phyloP scores from a whole-genome alignment of 331 rosid genomes.

The Malus hybrid region DNA sequence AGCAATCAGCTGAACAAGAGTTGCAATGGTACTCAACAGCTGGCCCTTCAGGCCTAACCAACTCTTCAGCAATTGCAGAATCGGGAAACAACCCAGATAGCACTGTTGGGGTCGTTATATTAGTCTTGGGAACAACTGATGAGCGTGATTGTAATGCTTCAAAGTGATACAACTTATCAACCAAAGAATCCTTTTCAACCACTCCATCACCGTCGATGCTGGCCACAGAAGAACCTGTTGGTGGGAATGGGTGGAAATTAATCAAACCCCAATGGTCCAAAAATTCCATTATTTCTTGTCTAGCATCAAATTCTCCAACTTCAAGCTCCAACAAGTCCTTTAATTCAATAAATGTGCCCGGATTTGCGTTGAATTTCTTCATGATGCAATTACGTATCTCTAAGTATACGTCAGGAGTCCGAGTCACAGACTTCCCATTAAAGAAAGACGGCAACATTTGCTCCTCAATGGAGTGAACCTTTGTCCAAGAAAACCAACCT shows the following conservation, averaged over 20 bases:
- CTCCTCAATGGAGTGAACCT: slow-evolving; percentile 64
- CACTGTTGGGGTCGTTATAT: slow-evolving; percentile 32
- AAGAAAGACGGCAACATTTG: slow-evolving; percentile 67
- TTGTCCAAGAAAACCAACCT: slow-evolving; percentile 93
- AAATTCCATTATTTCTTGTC: slow-evolving; percentile 80
- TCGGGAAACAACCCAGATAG: slow-evolving; percentile 76
- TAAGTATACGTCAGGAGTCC: slow-evolving; percentile 56
- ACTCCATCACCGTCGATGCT: slow-evolving; percentile 32
- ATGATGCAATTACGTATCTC: slow-evolving; percentile 76
- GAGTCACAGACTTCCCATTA: slow-evolving; percentile 46
- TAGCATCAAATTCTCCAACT: slow-evolving; percentile 63
- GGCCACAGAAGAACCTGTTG: slow-evolving; percentile 32
- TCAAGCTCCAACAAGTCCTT: slow-evolving; percentile 71
- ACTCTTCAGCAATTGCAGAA: slow-evolving; percentile 59
- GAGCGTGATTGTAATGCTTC: slow-evolving; percentile 46
- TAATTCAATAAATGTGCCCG: slow-evolving; percentile 44
- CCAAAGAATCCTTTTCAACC: slow-evolving; percentile 41
- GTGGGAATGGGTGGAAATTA: slow-evolving; percentile 79
- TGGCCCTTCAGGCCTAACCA: slow-evolving; percentile 75
- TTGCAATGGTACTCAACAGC: slow-evolving; percentile 92
- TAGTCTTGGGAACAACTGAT: slow-evolving; percentile 45
- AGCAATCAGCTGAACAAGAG: slow-evolving; percentile 95
- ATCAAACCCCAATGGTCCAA: slow-evolving; percentile 91
- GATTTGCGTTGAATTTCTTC: slow-evolving; percentile 57
- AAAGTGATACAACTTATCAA: slow-evolving; percentile 68